Conservation (phyloP, 257 asterid genomes). For the Jasminum sambac region DNA sequence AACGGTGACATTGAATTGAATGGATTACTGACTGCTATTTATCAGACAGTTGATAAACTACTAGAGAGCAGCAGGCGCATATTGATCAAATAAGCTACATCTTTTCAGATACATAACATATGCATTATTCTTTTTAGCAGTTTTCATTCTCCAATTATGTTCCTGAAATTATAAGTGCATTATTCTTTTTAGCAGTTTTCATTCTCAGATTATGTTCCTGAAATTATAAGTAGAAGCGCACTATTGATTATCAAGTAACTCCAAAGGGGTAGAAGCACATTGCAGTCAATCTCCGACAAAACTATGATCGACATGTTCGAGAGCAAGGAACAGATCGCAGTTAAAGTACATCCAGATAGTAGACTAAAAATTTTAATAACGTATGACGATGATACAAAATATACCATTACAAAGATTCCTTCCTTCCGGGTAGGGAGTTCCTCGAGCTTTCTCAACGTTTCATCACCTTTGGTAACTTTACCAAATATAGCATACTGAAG, state of each 20-base stretch:
- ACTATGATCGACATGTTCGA: not conserved
- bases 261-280: conserved; percentile 11
- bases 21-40: not conserved
- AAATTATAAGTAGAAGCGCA: not conserved
- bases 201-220: not conserved
- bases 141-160: not conserved
- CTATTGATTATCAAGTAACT: conserved; percentile 1
- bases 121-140: not conserved
- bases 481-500: conserved; percentile 94
- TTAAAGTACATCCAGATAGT: not conserved
- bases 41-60: not conserved
- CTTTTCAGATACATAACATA: conserved; percentile 2
- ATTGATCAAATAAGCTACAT: not conserved
- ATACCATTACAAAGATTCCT: conserved; percentile 97
- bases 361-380: not conserved
- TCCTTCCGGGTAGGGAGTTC: conserved; percentile 80
- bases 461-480: conserved; percentile 91
- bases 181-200: not conserved
- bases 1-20: not conserved
- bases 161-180: too few species aligned
- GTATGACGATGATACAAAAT: conserved; percentile 8
- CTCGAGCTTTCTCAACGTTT: conserved; percentile 85
- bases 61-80: not conserved
- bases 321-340: not conserved
- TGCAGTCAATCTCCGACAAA: conserved; percentile 4